Base-by-base conservation (phyloP, 1,139 yeast genomes). In the Zygosaccharomyces pseudobailii region DNA sequence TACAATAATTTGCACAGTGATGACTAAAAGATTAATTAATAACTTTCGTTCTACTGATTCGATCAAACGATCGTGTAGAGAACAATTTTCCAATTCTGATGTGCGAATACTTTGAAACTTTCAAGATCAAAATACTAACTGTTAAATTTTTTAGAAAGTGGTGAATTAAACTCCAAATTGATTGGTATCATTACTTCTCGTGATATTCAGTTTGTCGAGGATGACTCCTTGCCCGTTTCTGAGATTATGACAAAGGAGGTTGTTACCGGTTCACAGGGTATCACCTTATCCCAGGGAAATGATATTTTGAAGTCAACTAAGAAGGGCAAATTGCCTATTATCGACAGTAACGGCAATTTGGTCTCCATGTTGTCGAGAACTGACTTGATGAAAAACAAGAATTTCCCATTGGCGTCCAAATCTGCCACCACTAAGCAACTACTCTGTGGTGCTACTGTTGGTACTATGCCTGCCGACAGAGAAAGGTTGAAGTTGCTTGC, bases 31-130 rank as follows among this genome's bases (percentile, higher is more conserved):
- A 61, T 65, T 60, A 55, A 58, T 67, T 69, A 69, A 75, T 87
- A 89, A 92, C 97, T 92, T 92, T 92, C 98, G 97, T 92, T 92
- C 98, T 92, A 85, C 98, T 96, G 97, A 84, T 66, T 70, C 70
- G 95, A 86, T 87, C 94, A 84, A 83, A 85, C 95, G 95, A 90
- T 87, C 96, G 79, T 88, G 97, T 72, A 95, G 97, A 89, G 57
- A 80, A 74, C 17, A 60, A 59, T 71, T 66, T 66, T 63, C 60
- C 20, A 34, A 38, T n/a, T 59, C 79, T 75, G 80, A 73, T 40
- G 31, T 25, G 39, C 36, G 23, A 28, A 7, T 22, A 25, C 35
- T 40, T 22, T 10, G 36, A 36, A 33, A n/a, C 20, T 22, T 30
- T 38, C 20, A 36, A 50, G 44, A 49, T 41, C 48, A 23, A 9